Base-by-base conservation (phyloP, 768 basidiomycete genomes). In the Mycena pura region DNA sequence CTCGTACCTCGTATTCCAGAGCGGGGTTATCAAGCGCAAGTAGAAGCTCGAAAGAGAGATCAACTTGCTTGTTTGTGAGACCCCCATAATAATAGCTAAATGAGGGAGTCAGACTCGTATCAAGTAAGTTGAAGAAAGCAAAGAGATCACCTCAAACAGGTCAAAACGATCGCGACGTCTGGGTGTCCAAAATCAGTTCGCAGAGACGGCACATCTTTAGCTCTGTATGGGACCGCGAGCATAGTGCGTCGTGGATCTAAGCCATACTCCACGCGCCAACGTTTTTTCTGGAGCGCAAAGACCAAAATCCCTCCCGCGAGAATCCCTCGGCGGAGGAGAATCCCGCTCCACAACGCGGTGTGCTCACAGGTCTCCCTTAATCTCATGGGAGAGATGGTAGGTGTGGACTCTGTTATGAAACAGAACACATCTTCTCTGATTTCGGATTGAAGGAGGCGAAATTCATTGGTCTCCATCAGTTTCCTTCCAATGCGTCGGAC, bases 221-320 rank as follows among this genome's bases (percentile, higher is more conserved):
- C 85, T 11, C 80, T 73, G 58, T 82, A 86, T 0, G 84, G 84
- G 0, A 85, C 83, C 1, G 85, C 82, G 1, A 85, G 73, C 63
- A 80, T 69, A 1, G 82, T 76, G 2, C 85, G 76, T 6, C 34
- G 61, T 3, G 67, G 66, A 52, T 81, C 79, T 5, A 84, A 74
- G 2, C 85, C 84, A 63, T 82, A 86, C 50, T 85, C 80, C 1
- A 85, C 84, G 28, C 84, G 68, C 81, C 82, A 85, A 10, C 82
- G 77, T 47, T 73, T 75, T 17, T 77, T 73, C 32, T 66, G 70
- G 0, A 86, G 66, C 2, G 70, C 68, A 46, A 78, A 77, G 2
- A 69, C 36, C 3, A 86, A 68, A 6, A 86, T 76, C 0, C 78
- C 80, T 2, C 73, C 70, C 0, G 72, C 77, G 27, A 86, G 54